Base-by-base conservation (phyloP, 2,329 filamentous ascomycete genomes). In the Sporothrix pseudoabietina region DNA sequence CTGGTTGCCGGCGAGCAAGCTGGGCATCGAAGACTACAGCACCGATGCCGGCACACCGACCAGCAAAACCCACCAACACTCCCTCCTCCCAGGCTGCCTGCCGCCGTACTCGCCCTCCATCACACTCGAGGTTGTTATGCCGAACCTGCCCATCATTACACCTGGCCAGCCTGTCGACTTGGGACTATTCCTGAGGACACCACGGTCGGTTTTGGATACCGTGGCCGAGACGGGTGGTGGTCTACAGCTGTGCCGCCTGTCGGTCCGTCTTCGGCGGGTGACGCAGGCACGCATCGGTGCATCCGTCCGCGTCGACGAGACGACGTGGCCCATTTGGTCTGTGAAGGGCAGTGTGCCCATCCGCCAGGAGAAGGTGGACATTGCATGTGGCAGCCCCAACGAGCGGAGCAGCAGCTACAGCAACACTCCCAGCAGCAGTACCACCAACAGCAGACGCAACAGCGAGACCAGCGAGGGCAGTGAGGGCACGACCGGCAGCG, bases 71-170 rank as follows among this genome's bases (percentile, higher is more conserved):
- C 55, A 35, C 6, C n/a, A 55, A 14, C 44, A n/a, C 10, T 35
- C 22, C 10, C 30, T 73, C 6, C 65, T 49, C 7, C 63, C 70
- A 0, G 71, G 47, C 39, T 66, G 65, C 47, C 71, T 72, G 44
- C 73, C 73, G 30, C 65, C 73, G 16, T 74, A 74, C 71, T 71
- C 73, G 39, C 71, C 73, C 5, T 55, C 73, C 63, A 69, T 74
- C 49, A 44, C 49, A 16, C 73, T 74, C 9, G 73, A 72, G 22
- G 65, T 71, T 19, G 71, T 71, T 12, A 65, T 74, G 73, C 71
- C 73, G 12, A 44, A 72, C 26, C 73, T 65, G 26, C 65, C 73
- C 3, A 47, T 70, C 26, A 49, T 74, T 9, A 68, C 55, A 10
- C 55, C 73, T 26, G 19, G 70, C 44, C 35, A 30, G 32, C 39